Evolutionary conservation across 345 rosid genomes (phyloP), one percentile per base, ranked within the genome.

Genomic region (Citrus mangshanensis): DNA sequence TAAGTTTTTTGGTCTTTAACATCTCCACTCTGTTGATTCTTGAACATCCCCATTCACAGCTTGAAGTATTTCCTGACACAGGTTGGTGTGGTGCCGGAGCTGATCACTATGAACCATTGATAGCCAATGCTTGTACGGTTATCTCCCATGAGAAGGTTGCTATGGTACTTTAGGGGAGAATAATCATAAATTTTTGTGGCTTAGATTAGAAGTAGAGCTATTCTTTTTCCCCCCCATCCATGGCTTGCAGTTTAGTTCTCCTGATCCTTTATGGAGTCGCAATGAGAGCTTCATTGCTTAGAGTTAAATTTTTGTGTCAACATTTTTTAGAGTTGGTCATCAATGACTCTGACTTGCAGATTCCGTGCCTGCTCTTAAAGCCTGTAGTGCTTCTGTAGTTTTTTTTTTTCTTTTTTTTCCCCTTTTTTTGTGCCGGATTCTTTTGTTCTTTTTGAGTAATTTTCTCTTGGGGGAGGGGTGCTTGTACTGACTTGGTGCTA

Each of bases 21-120:
- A 18, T 25, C 21, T 9, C 9, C 12, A 9, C 22, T 72, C 24
- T 19, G 18, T 38, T 56, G 5, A 56, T 56, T 35, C 24, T 25
- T 34, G 28, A 65, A 30, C 3, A 18, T 46, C 60, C 28, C 28
- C 13, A 73, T n/a, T 24, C 68, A 21, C 4, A 3, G 63, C 8
- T 38, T 35, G 30, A 38, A 18, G 38, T 74, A 27, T 32, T 13
- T 64, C 37, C 30, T 65, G 2, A n/a, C 54, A 37, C 88, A 97
- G 98, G 98, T 27, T 97, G 98, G 99, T 97, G 98, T 67, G 98
- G 93, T 60, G 99, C 96, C 1, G 99, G 99, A 64, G 98, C 98
- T 38, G 99, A 97, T 82, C 99, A 97, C 80, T 97, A 97, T 34
- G 99, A 97, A 79, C 98, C 99, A 9, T 81, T 97, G 83, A 84